Evolutionary conservation across 1,284 basidiomycete species (phyloP), one percentile per base, ranked within the genome.

Genomic region (Rhodotorula glutinis): DNA sequence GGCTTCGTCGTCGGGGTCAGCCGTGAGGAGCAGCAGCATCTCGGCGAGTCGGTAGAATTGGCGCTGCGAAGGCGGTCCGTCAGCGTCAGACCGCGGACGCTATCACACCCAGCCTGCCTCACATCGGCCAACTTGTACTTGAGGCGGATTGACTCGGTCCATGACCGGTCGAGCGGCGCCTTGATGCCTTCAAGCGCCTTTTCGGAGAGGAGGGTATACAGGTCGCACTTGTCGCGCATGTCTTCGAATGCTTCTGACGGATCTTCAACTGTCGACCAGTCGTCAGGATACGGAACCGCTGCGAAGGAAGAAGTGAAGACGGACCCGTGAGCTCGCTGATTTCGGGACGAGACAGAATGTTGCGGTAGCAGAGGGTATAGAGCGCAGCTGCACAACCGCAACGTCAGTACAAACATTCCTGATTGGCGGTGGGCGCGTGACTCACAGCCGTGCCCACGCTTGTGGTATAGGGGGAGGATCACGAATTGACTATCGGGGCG

Each of bases 191-290:
- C 85, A 78, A 91, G 89, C 54, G 80, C 80, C 66, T 84, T 80
- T 69, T 88, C 80, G 1, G 81, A 78, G 27, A 91, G 81, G n/a
- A 98, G 82, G 83, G 90, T 88, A 67, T 85, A 82, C 33, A 98
- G 83, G 78, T 98, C 96, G 75, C 90, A 90, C 57, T 90, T 87
- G 80, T 98, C 96, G 44, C 95, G 85, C 62, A 98, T 83, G 76
- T 96, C 92, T 77, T 96, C 93, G 76, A 96, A 95, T 14, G 90
- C 89, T 79, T 98, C 95, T 0, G 92, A 92, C 0, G 95, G 95
- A 78, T 98, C 95, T 81, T 98, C 95, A 27, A 98, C 90, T 62
- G 46, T 21, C 23, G 23, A 21, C 14, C n/a, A 27, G 1, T 30
- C 1, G 4, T 40, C 17, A 52, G 47, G 3, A 16, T 21, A 41